Evolutionary conservation across 2,329 filamentous ascomycete species (phyloP).

Genomic region (Hypoxylon sp.): DNA sequence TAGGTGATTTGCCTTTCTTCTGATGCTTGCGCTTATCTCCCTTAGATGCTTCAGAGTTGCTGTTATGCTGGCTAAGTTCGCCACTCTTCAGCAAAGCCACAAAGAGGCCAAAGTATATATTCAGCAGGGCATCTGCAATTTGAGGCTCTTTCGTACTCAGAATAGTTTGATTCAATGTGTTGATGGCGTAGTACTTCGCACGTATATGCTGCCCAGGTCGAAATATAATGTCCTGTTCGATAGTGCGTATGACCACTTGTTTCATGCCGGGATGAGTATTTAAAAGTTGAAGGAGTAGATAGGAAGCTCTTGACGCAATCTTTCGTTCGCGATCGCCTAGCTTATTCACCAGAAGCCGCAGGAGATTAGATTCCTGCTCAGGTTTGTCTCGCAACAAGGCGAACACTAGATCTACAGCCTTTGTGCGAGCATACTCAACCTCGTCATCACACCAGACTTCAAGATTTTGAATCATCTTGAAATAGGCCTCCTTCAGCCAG

Average conservation of each 20-base stretch:
- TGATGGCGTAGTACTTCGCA: conserved; percentile 95
- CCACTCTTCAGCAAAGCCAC: conserved; percentile 81
- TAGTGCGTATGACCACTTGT: conserved; percentile 82
- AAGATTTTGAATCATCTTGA: conserved; percentile 90
- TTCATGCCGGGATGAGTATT: conserved; percentile 95
- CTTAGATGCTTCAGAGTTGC: conserved; percentile 57
- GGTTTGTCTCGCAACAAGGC: conserved; percentile 95
- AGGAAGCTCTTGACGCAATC: conserved; percentile 93
- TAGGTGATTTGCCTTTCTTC: conserved; percentile 60
- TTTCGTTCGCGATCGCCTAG: conserved; percentile 96
- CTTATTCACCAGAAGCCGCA: conserved; percentile 95
- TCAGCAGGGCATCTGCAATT: conserved; percentile 83
- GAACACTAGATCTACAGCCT: conserved; percentile 91
- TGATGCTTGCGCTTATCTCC: conserved; percentile 65
- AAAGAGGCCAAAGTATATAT: conserved; percentile 94
- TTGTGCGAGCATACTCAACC: conserved; percentile 90
- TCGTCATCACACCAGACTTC: conserved; percentile 96
- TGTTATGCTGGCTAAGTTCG: conserved; percentile 58
- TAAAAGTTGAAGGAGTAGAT: conserved; percentile 91
- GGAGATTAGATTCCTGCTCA: conserved; percentile 94
- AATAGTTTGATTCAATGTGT: conserved; percentile 97
- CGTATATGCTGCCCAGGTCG: conserved; percentile 88
- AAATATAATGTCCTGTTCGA: conserved; percentile 91
- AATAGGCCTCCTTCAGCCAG: conserved; percentile 94
- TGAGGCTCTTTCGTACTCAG: conserved; percentile 86